These are phyloP conservation scores for Pseudonectria buxi DNA, from an alignment of 2,329 filamentous ascomycete species.

Conservation along the genomic window DNA sequence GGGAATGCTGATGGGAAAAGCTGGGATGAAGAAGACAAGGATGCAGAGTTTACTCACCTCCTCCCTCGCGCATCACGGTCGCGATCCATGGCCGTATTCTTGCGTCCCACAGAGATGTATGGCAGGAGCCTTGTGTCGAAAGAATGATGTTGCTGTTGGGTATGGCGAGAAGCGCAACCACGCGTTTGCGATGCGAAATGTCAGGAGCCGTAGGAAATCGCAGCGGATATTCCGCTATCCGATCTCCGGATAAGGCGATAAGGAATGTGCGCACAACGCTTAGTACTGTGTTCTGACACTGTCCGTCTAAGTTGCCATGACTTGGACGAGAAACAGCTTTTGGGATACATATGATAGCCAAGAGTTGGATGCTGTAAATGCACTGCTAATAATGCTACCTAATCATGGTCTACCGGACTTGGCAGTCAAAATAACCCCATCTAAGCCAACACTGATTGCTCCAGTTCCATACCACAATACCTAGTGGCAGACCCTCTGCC, in stretches of 20 bases:
- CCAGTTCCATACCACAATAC: too few relatives aligned
- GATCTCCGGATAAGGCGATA: conserved; percentile 17
- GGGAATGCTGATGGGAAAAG: conserved; percentile 2
- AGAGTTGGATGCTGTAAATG: too few relatives aligned
- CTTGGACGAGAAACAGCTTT: too few relatives aligned
- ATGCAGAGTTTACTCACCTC: conserved; percentile 24
- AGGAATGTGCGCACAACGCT: conserved; percentile 2
- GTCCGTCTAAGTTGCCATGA: neutral
- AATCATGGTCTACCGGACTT: too few relatives aligned
- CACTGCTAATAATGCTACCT: too few relatives aligned
- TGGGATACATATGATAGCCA: too few relatives aligned
- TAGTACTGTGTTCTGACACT: neutral
- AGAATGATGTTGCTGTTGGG: conserved; percentile 4
- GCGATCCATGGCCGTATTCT: conserved; percentile 26
- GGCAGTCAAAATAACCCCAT: neutral
- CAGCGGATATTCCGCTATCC: conserved; percentile 18
- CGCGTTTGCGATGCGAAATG: conserved; percentile 11
- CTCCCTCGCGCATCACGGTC: conserved; percentile 29
- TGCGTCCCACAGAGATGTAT: conserved; percentile 1
- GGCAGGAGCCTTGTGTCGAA: conserved; percentile 7
- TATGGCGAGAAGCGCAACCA: conserved; percentile 10
- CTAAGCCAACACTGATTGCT: too few relatives aligned
- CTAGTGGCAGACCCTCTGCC: neutral
- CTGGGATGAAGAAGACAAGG: conserved; percentile 5
- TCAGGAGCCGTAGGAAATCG: conserved; percentile 5